phyloP scores from a whole-genome alignment of 2,329 filamentous ascomycete species.

The Tolypocladium paradoxum region DNA sequence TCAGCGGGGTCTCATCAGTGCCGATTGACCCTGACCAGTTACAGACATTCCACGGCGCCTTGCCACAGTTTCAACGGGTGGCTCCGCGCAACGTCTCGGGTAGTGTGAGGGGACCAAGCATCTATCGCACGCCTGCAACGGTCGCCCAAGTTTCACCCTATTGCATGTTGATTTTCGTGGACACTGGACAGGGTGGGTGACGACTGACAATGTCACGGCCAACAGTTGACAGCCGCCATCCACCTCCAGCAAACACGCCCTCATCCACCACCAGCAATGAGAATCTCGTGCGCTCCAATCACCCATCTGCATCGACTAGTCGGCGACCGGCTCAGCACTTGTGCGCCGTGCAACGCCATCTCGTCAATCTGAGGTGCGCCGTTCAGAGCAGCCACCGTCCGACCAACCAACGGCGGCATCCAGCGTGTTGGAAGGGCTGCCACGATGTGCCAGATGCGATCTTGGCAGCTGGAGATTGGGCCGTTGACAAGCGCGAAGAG shows the following conservation, averaged over 20 bases:
- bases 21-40: too few relatives aligned
- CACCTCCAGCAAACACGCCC: not conserved
- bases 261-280: not conserved
- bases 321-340: not conserved
- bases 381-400: not conserved
- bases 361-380: not conserved
- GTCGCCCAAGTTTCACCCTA: too few relatives aligned
- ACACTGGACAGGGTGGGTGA: too few relatives aligned
- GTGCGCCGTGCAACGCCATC: not conserved
- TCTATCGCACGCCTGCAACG: too few relatives aligned
- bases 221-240: too few relatives aligned
- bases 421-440: not conserved
- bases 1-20: too few relatives aligned
- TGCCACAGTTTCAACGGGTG: too few relatives aligned
- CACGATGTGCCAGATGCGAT: not conserved
- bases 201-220: too few relatives aligned
- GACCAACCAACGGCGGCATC: not conserved
- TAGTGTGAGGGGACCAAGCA: too few relatives aligned
- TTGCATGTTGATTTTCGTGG: too few relatives aligned
- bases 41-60: too few relatives aligned
- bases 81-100: too few relatives aligned
- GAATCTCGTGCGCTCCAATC: not conserved
- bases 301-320: not conserved
- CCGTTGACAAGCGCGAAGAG: not conserved
- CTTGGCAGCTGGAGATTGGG: not conserved